These are phyloP conservation scores for Nicotiana sylvestris DNA, from an alignment of 257 asterid genomes.

Conservation along the genomic window DNA sequence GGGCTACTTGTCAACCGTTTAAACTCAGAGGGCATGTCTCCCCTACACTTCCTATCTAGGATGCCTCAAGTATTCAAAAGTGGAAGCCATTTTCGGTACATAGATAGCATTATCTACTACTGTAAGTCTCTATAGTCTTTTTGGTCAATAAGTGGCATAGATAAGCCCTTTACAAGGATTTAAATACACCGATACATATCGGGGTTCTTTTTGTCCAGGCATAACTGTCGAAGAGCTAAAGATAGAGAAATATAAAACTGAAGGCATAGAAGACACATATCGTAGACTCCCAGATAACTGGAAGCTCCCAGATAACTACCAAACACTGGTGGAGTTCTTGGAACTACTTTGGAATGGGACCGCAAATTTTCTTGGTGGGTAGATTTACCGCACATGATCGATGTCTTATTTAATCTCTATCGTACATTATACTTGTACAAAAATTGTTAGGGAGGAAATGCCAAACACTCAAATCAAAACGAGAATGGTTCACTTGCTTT, in stretches of 20 bases:
- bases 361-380: constrained; percentile 13
- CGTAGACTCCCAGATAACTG: neutral
- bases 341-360: constrained; percentile 21
- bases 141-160: neutral
- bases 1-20: constrained; percentile 19
- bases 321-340: constrained; percentile 29
- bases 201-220: constrained; percentile 15
- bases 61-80: constrained; percentile 44
- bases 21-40: constrained; percentile 42
- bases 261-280: neutral
- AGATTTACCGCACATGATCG: neutral
- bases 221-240: constrained; percentile 18
- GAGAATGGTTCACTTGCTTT: neutral
- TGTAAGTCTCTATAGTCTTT: constrained; percentile 24
- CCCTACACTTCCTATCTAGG: constrained; percentile 48
- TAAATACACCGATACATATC: neutral
- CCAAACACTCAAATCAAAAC: neutral
- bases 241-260: neutral
- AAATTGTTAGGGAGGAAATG: neutral
- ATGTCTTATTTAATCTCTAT: neutral
- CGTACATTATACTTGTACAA: neutral
- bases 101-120: constrained; percentile 32
- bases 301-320: constrained; percentile 35
- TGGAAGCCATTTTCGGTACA: constrained; percentile 29
- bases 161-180: neutral